These are phyloP conservation scores for Diversispora eburnea DNA, from an alignment of 192 early-diverging fungal genomes.

Conservation along the genomic window DNA sequence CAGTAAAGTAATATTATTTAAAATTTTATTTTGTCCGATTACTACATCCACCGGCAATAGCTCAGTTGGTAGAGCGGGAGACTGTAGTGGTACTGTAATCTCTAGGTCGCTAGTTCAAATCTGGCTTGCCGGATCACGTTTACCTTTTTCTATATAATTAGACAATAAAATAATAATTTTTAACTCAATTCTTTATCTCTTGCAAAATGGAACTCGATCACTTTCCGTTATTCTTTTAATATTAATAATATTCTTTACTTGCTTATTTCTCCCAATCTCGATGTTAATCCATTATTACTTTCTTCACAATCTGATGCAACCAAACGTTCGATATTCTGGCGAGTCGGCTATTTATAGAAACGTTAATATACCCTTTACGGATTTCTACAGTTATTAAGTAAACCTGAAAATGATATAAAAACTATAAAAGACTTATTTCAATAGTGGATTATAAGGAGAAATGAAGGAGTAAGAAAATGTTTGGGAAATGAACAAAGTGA, in stretches of 20 bases:
- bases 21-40: no score
- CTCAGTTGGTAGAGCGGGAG: slow-evolving; percentile 70
- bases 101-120: no score
- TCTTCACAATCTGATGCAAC: slow-evolving; percentile 50
- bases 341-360: slow-evolving; percentile 55
- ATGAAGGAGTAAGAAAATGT: no score
- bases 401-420: slow-evolving; percentile 39
- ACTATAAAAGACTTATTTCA: slow-evolving; percentile 51
- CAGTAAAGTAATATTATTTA: no score
- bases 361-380: slow-evolving; percentile 41
- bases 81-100: slow-evolving; percentile 46
- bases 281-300: slow-evolving; percentile 58
- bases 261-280: slow-evolving; percentile 43
- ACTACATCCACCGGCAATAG: slow-evolving; percentile 35
- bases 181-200: no score
- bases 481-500: slow-evolving; percentile 24
- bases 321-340: slow-evolving; percentile 42
- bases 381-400: slow-evolving; percentile 35
- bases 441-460: slow-evolving; percentile 26
- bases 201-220: slow-evolving; percentile 53
- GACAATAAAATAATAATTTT: no score
- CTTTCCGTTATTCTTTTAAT: slow-evolving; percentile 43
- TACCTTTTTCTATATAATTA: no score
- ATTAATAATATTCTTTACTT: slow-evolving; percentile 30
- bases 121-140: no score